Base-by-base conservation (phyloP, 495 filamentous ascomycete genomes). In the Usnea hakonensis region DNA sequence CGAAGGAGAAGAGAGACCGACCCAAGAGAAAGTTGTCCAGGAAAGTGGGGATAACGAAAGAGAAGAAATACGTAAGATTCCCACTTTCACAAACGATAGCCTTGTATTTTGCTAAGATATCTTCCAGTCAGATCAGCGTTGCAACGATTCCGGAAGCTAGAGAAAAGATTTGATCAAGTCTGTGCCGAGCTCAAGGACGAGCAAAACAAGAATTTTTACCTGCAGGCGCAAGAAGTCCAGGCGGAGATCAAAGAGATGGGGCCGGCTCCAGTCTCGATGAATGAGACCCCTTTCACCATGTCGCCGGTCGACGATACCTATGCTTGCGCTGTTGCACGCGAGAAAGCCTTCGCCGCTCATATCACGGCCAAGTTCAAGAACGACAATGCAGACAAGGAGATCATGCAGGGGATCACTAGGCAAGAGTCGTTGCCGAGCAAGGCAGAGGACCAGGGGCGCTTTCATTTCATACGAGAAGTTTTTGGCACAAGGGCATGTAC, bases 321-420 rank as follows among this genome's bases (percentile, higher is more conserved):
- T 30, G 46, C 46, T 28, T 50, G 46, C 46, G 23, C 26, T 50
- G 46, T 46, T 50, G 63, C 7, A 65, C 38, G 23, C 53, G 11
- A 37, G 32, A 36, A 56, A 5, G 54, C 26, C 23, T 50, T 30
- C 10, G 46, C 46, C 13, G 23, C 8, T 50, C 23, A 28, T 14
- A 26, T 50, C 46, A 50, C 5, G 8, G 26, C 46, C 5, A 3
- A 50, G 30, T 28, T 30, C 4, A 13, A 2, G 26, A 26, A 14
- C 46, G 46, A 30, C 14, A 28, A 7, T 28, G 26, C 26, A 16
- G 30, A 1, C 0, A 50, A 10, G 14, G 13, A 14, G 16, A 26
- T 17, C 19, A 5, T 50, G 26, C 23, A 30, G 10, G 26, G 11
- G 23, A 50, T 16, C 46, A 19, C 46, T 16, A 50, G 23, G 46